phyloP scores from a whole-genome alignment of 306 rosid genomes.

The Sindora glabra region DNA sequence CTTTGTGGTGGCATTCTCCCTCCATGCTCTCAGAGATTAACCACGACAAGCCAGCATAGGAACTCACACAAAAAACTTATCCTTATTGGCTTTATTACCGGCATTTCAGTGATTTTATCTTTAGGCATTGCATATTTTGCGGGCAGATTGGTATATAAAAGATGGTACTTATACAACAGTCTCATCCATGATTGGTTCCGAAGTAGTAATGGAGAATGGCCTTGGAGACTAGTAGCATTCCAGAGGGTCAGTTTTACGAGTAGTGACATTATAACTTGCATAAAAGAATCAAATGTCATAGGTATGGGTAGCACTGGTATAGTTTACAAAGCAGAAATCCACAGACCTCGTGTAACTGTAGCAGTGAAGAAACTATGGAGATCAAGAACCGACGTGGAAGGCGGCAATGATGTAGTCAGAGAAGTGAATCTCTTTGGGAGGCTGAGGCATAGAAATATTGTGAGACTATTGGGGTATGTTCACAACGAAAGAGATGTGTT shows the following conservation, averaged over 20 bases:
- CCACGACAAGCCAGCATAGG: constrained; percentile 9
- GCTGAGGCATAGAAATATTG: constrained; percentile 82
- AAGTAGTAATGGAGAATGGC: constrained; percentile 60
- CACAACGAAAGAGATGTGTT: constrained; percentile 69
- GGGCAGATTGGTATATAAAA: constrained; percentile 45
- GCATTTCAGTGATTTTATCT: constrained; percentile 42
- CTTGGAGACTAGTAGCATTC: constrained; percentile 86
- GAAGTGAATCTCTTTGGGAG: constrained; percentile 83
- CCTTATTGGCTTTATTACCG: constrained; percentile 41
- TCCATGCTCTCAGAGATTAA: constrained; percentile 46
- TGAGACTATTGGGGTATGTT: constrained; percentile 70
- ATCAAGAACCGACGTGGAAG: constrained; percentile 43
- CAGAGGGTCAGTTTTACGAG: constrained; percentile 78
- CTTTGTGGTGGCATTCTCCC: constrained; percentile 81
- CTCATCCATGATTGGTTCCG: constrained; percentile 47
- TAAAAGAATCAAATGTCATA: constrained; percentile 66
- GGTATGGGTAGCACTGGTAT: constrained; percentile 81
- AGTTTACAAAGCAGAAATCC: constrained; percentile 84
- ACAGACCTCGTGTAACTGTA: constrained; percentile 44
- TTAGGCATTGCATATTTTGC: constrained; percentile 36
- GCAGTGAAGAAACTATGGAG: constrained; percentile 92
- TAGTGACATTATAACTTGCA: constrained; percentile 55
- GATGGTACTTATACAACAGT: constrained; percentile 47
- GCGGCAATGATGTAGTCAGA: constrained; percentile 41
- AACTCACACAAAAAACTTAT: constrained; percentile 38